These are phyloP conservation scores for Neurospora sp. DNA, from an alignment of 495 filamentous ascomycete species.

Conservation along the genomic window DNA sequence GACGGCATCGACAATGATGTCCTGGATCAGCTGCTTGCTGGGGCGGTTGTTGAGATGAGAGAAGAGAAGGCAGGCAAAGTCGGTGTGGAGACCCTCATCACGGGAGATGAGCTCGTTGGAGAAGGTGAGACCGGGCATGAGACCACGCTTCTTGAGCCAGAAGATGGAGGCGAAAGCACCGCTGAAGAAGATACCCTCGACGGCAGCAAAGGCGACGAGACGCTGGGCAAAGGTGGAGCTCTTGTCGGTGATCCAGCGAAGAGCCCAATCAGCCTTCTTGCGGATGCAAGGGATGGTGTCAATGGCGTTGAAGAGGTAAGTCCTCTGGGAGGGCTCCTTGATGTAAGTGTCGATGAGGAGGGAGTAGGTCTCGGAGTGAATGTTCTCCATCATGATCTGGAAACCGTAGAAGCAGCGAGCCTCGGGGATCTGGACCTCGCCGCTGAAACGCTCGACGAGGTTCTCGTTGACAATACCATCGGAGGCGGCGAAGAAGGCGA, in stretches of 20 bases:
- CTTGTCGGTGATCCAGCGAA: slow-evolving; percentile 87
- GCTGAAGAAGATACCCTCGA: slow-evolving; percentile 99
- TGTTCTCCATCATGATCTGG: slow-evolving; percentile 99
- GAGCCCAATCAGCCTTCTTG: slow-evolving; percentile 97
- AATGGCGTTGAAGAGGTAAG: slow-evolving; percentile 94
- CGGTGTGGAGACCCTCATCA: slow-evolving; percentile 98
- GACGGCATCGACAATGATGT: slow-evolving; percentile 91
- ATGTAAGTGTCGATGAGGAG: slow-evolving; percentile 99
- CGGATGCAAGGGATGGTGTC: slow-evolving; percentile 92
- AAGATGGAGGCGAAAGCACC: slow-evolving; percentile 99
- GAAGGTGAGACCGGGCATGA: slow-evolving; percentile 98
- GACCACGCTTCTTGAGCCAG: slow-evolving; percentile 99
- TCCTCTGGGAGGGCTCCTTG: slow-evolving; percentile 93
- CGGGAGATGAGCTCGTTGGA: slow-evolving; percentile 99
- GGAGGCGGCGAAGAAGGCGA: slow-evolving; percentile 99
- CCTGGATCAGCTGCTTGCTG: slow-evolving; percentile 63
- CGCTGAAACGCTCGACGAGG: slow-evolving; percentile 93
- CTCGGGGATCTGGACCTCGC: slow-evolving; percentile 94
- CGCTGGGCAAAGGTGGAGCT: slow-evolving; percentile 91
- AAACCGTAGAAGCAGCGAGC: slow-evolving; percentile 99
- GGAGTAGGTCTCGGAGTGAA: slow-evolving; percentile 99
- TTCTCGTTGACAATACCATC: slow-evolving; percentile 99
- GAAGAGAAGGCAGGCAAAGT: slow-evolving; percentile 96
- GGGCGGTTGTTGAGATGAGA: slow-evolving; percentile 89
- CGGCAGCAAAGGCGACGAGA: slow-evolving; percentile 92